Conservation (phyloP, 1,284 basidiomycete genomes). For the Heterobasidion occidentale region DNA sequence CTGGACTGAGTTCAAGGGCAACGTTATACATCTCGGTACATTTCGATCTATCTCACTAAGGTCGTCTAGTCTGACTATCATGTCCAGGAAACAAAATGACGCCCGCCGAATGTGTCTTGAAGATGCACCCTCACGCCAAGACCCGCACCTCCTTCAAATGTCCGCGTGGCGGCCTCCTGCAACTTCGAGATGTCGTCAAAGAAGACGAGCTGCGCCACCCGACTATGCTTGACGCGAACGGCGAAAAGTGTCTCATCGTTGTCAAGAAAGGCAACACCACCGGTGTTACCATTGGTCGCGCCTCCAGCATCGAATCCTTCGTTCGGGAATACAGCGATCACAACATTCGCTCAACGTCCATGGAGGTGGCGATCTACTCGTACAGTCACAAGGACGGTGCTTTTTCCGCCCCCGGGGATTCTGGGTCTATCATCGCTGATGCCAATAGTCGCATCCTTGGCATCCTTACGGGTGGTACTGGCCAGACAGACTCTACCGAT, state of each 20-base stretch:
- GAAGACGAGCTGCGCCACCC: conserved; percentile 18
- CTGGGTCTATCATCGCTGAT: conserved; percentile 15
- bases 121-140: background rate
- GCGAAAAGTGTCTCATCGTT: conserved; percentile 15
- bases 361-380: conserved; percentile 11
- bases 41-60: conserved; percentile 1
- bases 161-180: conserved; percentile 21
- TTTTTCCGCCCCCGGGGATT: conserved; percentile 17
- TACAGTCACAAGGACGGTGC: conserved; percentile 10
- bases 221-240: conserved; percentile 15
- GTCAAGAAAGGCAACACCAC: conserved; percentile 22
- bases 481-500: conserved; percentile 6
- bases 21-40: conserved; percentile 24
- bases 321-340: conserved; percentile 8
- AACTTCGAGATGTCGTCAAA: conserved; percentile 13
- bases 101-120: background rate
- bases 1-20: conserved; percentile 23
- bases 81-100: background rate
- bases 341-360: conserved; percentile 5
- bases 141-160: conserved; percentile 7
- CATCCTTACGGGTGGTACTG: conserved; percentile 14
- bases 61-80: no score
- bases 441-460: conserved; percentile 9
- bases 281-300: conserved; percentile 21
- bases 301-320: conserved; percentile 13